Percentiles rank a stretch among this genome's conserved stretches.
These are phyloP conservation scores for Acanthamoeba castellanii DNA, from an alignment of 208 protist genomes.

Conservation along the genomic window DNA sequence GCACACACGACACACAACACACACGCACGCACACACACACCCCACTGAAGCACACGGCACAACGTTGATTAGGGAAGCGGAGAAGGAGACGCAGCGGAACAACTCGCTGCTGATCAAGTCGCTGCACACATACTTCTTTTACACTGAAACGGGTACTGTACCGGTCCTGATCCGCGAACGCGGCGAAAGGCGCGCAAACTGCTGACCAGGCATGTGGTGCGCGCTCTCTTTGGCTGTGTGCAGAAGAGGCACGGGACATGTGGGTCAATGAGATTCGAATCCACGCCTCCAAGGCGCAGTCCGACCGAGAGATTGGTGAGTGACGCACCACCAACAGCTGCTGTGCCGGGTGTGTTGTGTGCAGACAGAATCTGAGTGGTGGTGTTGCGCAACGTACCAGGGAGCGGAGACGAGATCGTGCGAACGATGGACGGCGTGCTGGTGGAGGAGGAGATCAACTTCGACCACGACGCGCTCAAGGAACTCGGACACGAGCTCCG, in stretches of 20 bases:
- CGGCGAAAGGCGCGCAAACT: neutral
- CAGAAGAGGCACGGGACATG: constrained; percentile 55
- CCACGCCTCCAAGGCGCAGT: constrained; percentile 58
- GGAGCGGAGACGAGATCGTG: constrained; percentile 52
- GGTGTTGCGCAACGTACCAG: neutral
- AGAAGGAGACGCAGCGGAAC: constrained; percentile 23
- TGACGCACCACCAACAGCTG: too few relatives aligned
- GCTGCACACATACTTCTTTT: constrained; percentile 15
- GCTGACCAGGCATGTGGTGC: neutral
- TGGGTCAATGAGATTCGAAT: constrained; percentile 60
- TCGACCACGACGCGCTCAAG: neutral
- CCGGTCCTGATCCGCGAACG: neutral
- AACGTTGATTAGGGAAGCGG: neutral
- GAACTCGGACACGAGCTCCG: neutral
- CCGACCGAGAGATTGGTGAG: constrained; percentile 33
- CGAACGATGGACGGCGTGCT: constrained; percentile 14
- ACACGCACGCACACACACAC: too few relatives aligned
- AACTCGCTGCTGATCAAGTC: constrained; percentile 20
- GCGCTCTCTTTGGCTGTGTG: neutral
- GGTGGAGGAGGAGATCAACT: constrained; percentile 47
- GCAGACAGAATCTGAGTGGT: neutral
- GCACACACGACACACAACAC: neutral
- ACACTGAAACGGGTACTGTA: neutral
- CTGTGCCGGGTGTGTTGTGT: too few relatives aligned
- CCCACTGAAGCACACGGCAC: neutral